These are phyloP conservation scores for Trichophyton simii DNA, from an alignment of 2,329 filamentous ascomycete species.

Conservation along the genomic window DNA sequence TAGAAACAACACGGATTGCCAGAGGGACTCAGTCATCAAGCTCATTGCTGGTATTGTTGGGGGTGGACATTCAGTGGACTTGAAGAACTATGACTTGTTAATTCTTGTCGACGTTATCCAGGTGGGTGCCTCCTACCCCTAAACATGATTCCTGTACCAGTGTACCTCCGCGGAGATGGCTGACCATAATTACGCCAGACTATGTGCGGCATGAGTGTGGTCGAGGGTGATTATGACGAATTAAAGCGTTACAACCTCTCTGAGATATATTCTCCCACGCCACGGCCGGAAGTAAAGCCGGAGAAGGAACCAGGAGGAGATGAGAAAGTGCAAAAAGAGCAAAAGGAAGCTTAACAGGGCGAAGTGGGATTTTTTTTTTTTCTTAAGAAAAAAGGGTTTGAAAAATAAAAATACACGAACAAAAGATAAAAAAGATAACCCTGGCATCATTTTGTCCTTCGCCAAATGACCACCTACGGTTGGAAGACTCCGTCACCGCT, in stretches of 20 bases:
- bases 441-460: background rate
- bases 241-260: conserved; percentile 52
- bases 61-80: conserved; percentile 45
- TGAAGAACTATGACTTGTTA: conserved; percentile 48
- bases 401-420: background rate
- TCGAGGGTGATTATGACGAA: conserved; percentile 46
- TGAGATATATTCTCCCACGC: conserved; percentile 45
- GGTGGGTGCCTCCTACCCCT: conserved; percentile 28
- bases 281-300: conserved; percentile 12
- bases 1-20: conserved; percentile 46
- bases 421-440: background rate
- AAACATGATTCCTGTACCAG: background rate
- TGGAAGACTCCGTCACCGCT: background rate
- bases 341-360: background rate
- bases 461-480: background rate
- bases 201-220: conserved; percentile 51
- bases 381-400: too few relatives aligned
- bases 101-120: conserved; percentile 52
- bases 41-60: conserved; percentile 47
- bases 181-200: conserved; percentile 34
- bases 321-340: background rate
- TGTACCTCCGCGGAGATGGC: background rate
- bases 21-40: conserved; percentile 47
- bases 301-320: background rate
- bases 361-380: background rate